phyloP scores from a whole-genome alignment of 495 filamentous ascomycete genomes.

The Aspergillus incahuasiensis region DNA sequence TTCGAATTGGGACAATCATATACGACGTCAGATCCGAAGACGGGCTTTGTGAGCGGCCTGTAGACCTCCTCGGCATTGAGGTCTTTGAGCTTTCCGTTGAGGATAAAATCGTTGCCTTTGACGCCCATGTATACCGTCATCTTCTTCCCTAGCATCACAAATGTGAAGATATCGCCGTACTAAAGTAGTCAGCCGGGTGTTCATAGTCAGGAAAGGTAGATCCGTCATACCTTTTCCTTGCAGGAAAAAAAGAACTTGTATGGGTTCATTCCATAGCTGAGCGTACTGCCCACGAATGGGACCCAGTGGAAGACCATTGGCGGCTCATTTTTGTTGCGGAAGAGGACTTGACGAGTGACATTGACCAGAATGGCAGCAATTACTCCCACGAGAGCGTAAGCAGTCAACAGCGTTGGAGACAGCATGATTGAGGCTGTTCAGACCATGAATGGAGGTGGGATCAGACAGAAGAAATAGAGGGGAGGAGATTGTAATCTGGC shows the following conservation, averaged over 20 bases:
- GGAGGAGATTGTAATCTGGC: slow-evolving; percentile 1
- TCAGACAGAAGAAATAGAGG: neutral
- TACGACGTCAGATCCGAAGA: slow-evolving; percentile 81
- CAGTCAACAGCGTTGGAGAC: slow-evolving; percentile 10
- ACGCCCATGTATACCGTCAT: slow-evolving; percentile 72
- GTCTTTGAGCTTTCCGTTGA: slow-evolving; percentile 79
- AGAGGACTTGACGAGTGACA: slow-evolving; percentile 62
- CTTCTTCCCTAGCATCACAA: slow-evolving; percentile 69
- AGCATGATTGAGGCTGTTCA: slow-evolving; percentile 13
- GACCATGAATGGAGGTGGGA: neutral
- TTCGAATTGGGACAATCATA: slow-evolving; percentile 87
- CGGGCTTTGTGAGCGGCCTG: slow-evolving; percentile 73
- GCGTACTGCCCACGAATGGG: slow-evolving; percentile 71
- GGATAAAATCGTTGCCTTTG: slow-evolving; percentile 81
- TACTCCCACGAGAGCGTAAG: slow-evolving; percentile 24
- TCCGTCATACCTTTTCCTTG: slow-evolving; percentile 58
- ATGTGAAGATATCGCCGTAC: slow-evolving; percentile 80
- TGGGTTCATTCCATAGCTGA: slow-evolving; percentile 80
- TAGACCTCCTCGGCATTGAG: slow-evolving; percentile 82
- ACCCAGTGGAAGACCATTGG: slow-evolving; percentile 83
- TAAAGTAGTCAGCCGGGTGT: slow-evolving; percentile 22
- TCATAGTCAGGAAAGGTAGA: neutral
- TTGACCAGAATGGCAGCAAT: slow-evolving; percentile 58
- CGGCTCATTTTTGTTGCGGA: slow-evolving; percentile 67
- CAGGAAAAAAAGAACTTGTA: slow-evolving; percentile 70